Percentiles rank a stretch among this genome's conserved stretches.
Conservation (phyloP, 192 early-diverging fungal genomes). For the Entomortierella parvispora region DNA sequence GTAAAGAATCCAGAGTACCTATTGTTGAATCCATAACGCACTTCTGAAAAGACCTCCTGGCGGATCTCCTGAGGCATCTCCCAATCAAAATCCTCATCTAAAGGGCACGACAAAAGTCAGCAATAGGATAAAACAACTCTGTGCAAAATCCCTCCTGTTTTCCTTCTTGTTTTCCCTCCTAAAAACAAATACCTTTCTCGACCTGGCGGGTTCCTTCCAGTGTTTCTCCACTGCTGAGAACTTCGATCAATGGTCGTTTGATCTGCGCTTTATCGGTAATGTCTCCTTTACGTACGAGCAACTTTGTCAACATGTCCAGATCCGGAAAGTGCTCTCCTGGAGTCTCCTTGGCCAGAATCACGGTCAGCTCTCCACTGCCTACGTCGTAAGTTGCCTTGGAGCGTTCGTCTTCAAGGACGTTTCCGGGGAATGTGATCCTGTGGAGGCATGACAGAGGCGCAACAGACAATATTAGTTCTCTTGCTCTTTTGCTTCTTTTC, state of each 20-base stretch:
- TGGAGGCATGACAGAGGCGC: background rate
- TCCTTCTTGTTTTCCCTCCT: no score
- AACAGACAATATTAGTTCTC: no score
- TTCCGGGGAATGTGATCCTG: conserved; percentile 83
- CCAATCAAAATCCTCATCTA: conserved; percentile 86
- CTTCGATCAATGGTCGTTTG: conserved; percentile 72
- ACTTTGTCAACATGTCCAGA: conserved; percentile 87
- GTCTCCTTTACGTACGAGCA: conserved; percentile 73
- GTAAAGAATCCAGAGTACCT: conserved; percentile 81
- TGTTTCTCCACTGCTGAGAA: conserved; percentile 57
- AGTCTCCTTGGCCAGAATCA: conserved; percentile 82
- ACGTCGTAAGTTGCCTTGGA: conserved; percentile 86
- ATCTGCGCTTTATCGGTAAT: conserved; percentile 27
- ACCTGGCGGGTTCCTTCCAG: conserved; percentile 27
- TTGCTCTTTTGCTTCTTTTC: no score
- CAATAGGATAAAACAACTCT: background rate
- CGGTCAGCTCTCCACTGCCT: conserved; percentile 73
- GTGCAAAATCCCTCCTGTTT: no score
- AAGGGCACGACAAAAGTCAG: background rate
- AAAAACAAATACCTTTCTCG: conserved; percentile 48
- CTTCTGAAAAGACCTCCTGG: conserved; percentile 51
- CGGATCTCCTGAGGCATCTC: conserved; percentile 79
- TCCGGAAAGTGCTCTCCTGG: conserved; percentile 85
- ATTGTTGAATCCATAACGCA: conserved; percentile 92
- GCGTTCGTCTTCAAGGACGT: conserved; percentile 86